phyloP scores from a whole-genome alignment of 2,329 filamentous ascomycete genomes.

The Fusarium guadeloupense region DNA sequence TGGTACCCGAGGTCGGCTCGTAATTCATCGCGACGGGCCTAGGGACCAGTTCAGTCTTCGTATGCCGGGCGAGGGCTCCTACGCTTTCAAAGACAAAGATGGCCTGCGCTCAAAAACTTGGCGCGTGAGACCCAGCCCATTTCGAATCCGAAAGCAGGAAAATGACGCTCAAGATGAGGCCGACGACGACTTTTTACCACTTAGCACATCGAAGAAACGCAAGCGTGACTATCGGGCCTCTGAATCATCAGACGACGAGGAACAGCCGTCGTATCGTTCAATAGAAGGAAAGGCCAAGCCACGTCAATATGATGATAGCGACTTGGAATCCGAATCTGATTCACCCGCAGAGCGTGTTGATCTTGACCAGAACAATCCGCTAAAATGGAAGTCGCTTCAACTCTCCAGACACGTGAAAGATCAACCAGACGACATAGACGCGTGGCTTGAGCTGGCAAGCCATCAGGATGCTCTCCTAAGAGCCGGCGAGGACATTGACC shows the following conservation, averaged over 20 bases:
- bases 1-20: constrained; percentile 67
- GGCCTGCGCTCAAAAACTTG: constrained; percentile 56
- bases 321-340: constrained; percentile 60
- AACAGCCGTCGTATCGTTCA: constrained; percentile 68
- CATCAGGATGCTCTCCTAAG: constrained; percentile 77
- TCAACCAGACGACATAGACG: constrained; percentile 70
- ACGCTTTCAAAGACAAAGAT: constrained; percentile 53
- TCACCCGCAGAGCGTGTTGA: constrained; percentile 49
- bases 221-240: constrained; percentile 47
- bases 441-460: constrained; percentile 81
- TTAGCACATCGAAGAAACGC: constrained; percentile 55
- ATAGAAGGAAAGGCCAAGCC: constrained; percentile 70
- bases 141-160: constrained; percentile 51
- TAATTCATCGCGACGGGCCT: constrained; percentile 72
- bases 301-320: constrained; percentile 57
- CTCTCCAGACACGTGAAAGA: constrained; percentile 72
- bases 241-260: constrained; percentile 57
- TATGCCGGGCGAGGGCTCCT: constrained; percentile 52
- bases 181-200: constrained; percentile 59
- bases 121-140: constrained; percentile 50
- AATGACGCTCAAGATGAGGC: constrained; percentile 34
- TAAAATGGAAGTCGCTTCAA: constrained; percentile 65
- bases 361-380: constrained; percentile 53
- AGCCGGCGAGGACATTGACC: constrained; percentile 55
- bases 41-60: constrained; percentile 64